phyloP scores from a whole-genome alignment of 192 early-diverging fungal species.

The Phlyctochytrium planicorne region DNA sequence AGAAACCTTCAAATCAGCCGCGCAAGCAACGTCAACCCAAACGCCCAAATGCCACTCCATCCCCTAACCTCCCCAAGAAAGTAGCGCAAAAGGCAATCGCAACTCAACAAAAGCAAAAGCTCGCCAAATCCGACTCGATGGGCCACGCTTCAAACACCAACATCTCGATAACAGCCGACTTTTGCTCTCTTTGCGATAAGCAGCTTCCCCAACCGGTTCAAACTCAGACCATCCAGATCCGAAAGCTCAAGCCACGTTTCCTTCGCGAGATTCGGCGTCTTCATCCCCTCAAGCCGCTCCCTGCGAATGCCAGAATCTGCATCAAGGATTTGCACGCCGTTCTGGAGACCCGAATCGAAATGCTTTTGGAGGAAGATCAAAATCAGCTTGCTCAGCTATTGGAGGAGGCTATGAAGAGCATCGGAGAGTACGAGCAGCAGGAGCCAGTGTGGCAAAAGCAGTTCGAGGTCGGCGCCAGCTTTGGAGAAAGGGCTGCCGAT shows the following conservation, averaged over 20 bases:
- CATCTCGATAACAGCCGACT: too few species aligned
- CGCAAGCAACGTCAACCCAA: too few species aligned
- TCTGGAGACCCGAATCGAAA: constrained; percentile 33
- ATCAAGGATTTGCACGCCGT: constrained; percentile 17
- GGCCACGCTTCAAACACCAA: too few species aligned
- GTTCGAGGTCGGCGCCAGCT: constrained; percentile 37
- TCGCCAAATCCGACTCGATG: too few species aligned
- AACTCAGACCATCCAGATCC: constrained; percentile 19
- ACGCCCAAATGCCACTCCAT: too few species aligned
- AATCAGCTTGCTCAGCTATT: constrained; percentile 23
- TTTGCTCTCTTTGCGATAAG: constrained; percentile 19
- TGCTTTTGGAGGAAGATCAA: constrained; percentile 33
- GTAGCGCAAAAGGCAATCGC: too few species aligned
- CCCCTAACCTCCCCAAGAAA: too few species aligned
- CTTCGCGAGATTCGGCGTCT: constrained; percentile 20
- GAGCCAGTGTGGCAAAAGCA: constrained; percentile 43
- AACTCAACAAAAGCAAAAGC: too few species aligned
- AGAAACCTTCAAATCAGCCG: too few species aligned
- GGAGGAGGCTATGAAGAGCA: constrained; percentile 41
- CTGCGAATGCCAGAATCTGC: constrained; percentile 6
- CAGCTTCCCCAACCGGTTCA: constrained; percentile 21
- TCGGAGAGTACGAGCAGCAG: constrained; percentile 36
- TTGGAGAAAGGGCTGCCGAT: constrained; percentile 39
- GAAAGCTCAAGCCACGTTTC: constrained; percentile 27
- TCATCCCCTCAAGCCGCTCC: constrained; percentile 6